These are phyloP conservation scores for Peziza echinospora DNA, from an alignment of 495 filamentous ascomycete species.

Conservation along the genomic window DNA sequence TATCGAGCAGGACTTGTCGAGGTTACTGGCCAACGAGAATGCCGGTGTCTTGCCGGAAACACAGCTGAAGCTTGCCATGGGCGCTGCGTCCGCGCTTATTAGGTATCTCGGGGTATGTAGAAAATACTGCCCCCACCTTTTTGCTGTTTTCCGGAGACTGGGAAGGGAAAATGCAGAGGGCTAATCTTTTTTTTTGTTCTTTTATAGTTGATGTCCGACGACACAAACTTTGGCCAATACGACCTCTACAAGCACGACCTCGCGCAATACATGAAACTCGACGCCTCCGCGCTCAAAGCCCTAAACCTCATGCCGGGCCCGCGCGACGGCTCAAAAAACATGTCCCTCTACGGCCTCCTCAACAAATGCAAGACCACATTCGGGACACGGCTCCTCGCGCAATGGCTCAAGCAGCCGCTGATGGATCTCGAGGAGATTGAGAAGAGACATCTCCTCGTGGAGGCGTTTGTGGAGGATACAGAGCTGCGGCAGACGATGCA, in stretches of 20 bases:
- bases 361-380: conserved; percentile 97
- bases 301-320: conserved; percentile 94
- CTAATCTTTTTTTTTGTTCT: too few species aligned
- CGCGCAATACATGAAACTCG: conserved; percentile 95
- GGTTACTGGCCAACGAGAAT: conserved; percentile 70
- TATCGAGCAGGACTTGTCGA: conserved; percentile 83
- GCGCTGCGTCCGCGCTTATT: conserved; percentile 77
- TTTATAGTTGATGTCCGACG: conserved; percentile 40
- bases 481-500: conserved; percentile 94
- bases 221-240: conserved; percentile 89
- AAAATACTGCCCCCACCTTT: too few species aligned
- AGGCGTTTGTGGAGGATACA: conserved; percentile 83
- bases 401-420: conserved; percentile 95
- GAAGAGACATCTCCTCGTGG: conserved; percentile 78
- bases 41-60: conserved; percentile 65
- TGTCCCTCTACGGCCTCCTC: conserved; percentile 82
- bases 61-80: conserved; percentile 92
- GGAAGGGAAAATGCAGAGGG: background rate
- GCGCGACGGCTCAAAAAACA: conserved; percentile 85
- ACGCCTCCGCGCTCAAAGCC: conserved; percentile 80
- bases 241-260: conserved; percentile 94
- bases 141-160: background rate
- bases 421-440: conserved; percentile 85
- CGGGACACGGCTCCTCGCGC: conserved; percentile 70
- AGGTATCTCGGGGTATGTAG: conserved; percentile 75